Evolutionary conservation across 805 yeast genomes (phyloP).

Genomic region (Cyberlindnera japonica): DNA sequence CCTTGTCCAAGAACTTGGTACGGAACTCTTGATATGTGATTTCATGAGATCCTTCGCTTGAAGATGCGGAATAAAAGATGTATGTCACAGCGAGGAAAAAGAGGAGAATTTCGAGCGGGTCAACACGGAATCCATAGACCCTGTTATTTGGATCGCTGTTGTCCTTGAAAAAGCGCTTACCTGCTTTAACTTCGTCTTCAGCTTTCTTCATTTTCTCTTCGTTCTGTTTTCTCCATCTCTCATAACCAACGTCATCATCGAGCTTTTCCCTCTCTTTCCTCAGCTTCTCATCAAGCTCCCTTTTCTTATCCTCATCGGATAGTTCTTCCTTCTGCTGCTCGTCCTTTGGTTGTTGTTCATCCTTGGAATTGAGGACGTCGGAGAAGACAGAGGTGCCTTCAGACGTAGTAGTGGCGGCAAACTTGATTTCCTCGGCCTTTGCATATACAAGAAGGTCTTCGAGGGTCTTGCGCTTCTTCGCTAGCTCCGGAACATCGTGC

Average conservation of each 20-base stretch:
- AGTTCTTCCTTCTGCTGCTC: neutral
- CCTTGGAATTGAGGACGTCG: constrained; percentile 10
- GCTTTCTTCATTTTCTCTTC: constrained; percentile 20
- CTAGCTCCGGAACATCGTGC: constrained; percentile 4
- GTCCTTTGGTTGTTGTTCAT: constrained; percentile 1
- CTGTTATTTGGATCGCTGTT: constrained; percentile 31
- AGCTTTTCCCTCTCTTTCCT: constrained; percentile 11
- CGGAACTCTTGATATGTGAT: constrained; percentile 92
- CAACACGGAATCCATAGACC: constrained; percentile 31
- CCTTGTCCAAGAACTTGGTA: constrained; percentile 66
- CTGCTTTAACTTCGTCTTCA: constrained; percentile 14
- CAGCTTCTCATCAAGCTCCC: constrained; percentile 11
- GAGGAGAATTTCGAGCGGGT: constrained; percentile 33
- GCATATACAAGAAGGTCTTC: constrained; percentile 15
- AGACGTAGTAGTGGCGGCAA: neutral
- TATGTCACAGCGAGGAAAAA: constrained; percentile 32
- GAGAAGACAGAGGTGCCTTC: constrained; percentile 13
- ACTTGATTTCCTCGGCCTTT: constrained; percentile 9
- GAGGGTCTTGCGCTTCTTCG: constrained; percentile 10
- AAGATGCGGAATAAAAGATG: constrained; percentile 28
- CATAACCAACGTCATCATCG: constrained; percentile 10
- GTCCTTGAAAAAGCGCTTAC: constrained; percentile 25
- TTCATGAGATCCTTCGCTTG: constrained; percentile 41
- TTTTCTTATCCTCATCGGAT: constrained; percentile 1
- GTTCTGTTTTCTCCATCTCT: constrained; percentile 11